Evolutionary conservation across 2,329 filamentous ascomycete species (phyloP).

Genomic region (Botrytis cinerea): DNA sequence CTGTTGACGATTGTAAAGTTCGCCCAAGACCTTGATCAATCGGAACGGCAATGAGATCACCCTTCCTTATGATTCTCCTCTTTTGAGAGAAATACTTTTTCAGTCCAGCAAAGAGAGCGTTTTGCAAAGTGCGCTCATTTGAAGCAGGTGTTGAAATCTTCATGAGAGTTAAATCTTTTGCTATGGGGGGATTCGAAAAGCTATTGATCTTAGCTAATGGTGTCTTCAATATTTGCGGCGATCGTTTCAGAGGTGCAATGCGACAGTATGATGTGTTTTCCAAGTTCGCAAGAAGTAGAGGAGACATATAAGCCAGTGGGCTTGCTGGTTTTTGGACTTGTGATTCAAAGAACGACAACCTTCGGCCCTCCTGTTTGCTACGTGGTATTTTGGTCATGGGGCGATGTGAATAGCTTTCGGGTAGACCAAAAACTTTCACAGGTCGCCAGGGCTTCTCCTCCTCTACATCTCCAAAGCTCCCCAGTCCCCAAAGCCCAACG

Average conservation of each 20-base stretch:
- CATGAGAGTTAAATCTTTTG: slow-evolving; percentile 78
- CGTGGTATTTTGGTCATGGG: slow-evolving; percentile 62
- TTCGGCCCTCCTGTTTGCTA: slow-evolving; percentile 53
- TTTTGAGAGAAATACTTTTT: slow-evolving; percentile 87
- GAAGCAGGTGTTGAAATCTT: slow-evolving; percentile 89
- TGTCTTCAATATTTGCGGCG: slow-evolving; percentile 51
- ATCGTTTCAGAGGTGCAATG: slow-evolving; percentile 67
- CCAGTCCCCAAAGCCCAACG: slow-evolving; percentile 66
- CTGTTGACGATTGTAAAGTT: slow-evolving; percentile 66
- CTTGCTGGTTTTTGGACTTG: slow-evolving; percentile 63
- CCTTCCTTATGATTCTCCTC: slow-evolving; percentile 78
- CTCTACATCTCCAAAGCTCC: slow-evolving; percentile 64
- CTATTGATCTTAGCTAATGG: slow-evolving; percentile 58
- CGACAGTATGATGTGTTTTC: slow-evolving; percentile 76
- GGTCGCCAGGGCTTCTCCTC: slow-evolving; percentile 71
- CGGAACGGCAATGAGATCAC: slow-evolving; percentile 85
- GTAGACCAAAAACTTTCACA: slow-evolving; percentile 84
- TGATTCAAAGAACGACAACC: slow-evolving; percentile 65
- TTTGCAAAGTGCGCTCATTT: slow-evolving; percentile 81
- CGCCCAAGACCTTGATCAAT: slow-evolving; percentile 84
- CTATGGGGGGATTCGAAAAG: slow-evolving; percentile 59
- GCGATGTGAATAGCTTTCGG: slow-evolving; percentile 68
- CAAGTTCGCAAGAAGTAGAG: slow-evolving; percentile 83
- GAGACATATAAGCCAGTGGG: slow-evolving; percentile 74
- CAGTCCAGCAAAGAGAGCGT: slow-evolving; percentile 80